phyloP scores from a whole-genome alignment of 2,329 filamentous ascomycete species.

The Monosporascus cannonballus region DNA sequence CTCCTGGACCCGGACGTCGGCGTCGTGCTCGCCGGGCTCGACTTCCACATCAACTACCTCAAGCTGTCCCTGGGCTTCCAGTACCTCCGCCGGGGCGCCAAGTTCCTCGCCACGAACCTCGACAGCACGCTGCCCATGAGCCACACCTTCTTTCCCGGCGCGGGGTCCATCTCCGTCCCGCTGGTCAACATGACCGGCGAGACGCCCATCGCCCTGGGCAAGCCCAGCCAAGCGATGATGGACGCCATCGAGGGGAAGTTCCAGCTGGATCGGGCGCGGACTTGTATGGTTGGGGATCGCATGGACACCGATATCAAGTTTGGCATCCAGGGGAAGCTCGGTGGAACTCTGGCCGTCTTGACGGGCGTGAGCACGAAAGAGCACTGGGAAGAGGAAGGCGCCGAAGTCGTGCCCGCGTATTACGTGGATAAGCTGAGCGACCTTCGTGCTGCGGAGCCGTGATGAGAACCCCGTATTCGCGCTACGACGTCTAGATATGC shows the following conservation, averaged over 20 bases:
- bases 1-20: conserved; percentile 82
- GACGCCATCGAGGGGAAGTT: conserved; percentile 97
- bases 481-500: too few species aligned
- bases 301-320: conserved; percentile 96
- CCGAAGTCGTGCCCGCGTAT: conserved; percentile 66
- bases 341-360: conserved; percentile 84
- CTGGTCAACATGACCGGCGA: conserved; percentile 64
- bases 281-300: conserved; percentile 95
- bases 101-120: conserved; percentile 88
- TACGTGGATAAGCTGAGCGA: conserved; percentile 85
- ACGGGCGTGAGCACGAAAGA: conserved; percentile 85
- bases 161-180: conserved; percentile 74
- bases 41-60: conserved; percentile 93
- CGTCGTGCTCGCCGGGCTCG: conserved; percentile 81
- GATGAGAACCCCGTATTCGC: neutral
- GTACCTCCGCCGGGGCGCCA: conserved; percentile 75
- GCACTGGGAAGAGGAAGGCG: conserved; percentile 67
- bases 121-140: conserved; percentile 84
- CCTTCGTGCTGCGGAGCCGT: conserved; percentile 39
- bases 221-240: conserved; percentile 99
- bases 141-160: conserved; percentile 82
- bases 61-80: conserved; percentile 82
- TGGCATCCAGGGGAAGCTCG: conserved; percentile 82
- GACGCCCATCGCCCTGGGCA: conserved; percentile 75
- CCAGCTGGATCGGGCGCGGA: conserved; percentile 71